phyloP scores from a whole-genome alignment of 2,329 filamentous ascomycete genomes.

The Blumeria hordei region DNA sequence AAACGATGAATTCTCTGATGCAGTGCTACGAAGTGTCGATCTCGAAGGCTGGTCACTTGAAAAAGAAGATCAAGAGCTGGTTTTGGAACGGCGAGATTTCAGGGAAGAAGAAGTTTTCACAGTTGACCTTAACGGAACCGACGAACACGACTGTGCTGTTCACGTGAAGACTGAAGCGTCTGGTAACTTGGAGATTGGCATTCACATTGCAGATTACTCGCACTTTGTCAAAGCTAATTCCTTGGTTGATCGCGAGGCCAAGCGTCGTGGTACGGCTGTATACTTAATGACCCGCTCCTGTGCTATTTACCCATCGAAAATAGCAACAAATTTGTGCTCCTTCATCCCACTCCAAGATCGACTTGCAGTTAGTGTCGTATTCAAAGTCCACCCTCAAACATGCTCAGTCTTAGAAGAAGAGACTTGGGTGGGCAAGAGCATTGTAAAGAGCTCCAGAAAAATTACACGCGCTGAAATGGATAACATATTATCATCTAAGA shows the following conservation, averaged over 20 bases:
- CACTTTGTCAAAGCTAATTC: constrained; percentile 96
- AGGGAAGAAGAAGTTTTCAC: constrained; percentile 74
- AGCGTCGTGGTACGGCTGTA: constrained; percentile 90
- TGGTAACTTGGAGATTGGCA: constrained; percentile 76
- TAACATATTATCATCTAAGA: constrained; percentile 43
- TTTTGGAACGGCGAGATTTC: constrained; percentile 69
- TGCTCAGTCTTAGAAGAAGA: constrained; percentile 63
- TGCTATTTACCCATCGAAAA: constrained; percentile 68
- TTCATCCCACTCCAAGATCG: constrained; percentile 70
- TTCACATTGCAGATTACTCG: constrained; percentile 84
- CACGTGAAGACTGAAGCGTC: constrained; percentile 69
- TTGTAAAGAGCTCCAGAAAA: constrained; percentile 79
- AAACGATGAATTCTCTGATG: constrained; percentile 91
- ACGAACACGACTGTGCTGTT: constrained; percentile 76
- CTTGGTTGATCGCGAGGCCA: constrained; percentile 85
- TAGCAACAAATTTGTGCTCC: constrained; percentile 73
- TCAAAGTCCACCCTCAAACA: constrained; percentile 64
- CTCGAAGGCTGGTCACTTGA: constrained; percentile 76
- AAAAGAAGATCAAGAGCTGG: constrained; percentile 52
- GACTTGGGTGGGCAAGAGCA: constrained; percentile 78
- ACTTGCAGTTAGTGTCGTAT: constrained; percentile 77
- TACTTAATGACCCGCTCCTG: constrained; percentile 66
- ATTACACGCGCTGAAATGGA: constrained; percentile 72
- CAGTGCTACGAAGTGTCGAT: constrained; percentile 77
- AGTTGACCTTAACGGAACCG: constrained; percentile 68